Evolutionary conservation across 768 basidiomycete species (phyloP).

Genomic region (Tulasnella sp.): DNA sequence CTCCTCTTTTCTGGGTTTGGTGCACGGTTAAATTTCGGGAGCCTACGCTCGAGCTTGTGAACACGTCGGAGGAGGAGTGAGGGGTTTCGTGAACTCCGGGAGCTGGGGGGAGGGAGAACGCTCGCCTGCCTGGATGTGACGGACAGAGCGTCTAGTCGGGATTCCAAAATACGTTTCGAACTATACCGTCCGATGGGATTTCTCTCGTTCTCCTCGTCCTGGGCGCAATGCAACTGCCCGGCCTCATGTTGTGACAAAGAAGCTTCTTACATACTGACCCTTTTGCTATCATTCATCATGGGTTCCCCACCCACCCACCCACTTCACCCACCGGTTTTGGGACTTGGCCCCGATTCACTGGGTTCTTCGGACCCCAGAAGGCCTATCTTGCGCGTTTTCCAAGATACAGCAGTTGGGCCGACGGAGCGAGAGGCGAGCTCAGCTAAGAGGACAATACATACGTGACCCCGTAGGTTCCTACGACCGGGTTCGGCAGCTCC

Average conservation of each 20-base stretch:
- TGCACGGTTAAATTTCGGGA: no score
- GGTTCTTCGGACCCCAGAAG: not conserved
- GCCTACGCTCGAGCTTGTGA: not conserved
- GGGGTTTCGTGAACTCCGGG: not conserved
- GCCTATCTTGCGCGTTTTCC: not conserved
- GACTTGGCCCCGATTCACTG: not conserved
- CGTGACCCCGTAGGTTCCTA: not conserved
- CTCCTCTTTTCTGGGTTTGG: no score
- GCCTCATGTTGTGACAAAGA: slow-evolving; percentile 4
- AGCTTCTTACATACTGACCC: not conserved
- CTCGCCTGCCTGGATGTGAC: not conserved
- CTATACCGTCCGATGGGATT: not conserved
- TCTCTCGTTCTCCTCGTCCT: not conserved
- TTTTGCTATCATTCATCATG: not conserved
- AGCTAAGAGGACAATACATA: not conserved
- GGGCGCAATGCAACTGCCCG: not conserved
- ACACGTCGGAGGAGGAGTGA: not conserved
- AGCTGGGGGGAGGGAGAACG: not conserved
- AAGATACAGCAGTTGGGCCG: not conserved
- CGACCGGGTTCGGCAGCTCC: not conserved
- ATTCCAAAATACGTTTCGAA: not conserved
- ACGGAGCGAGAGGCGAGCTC: not conserved
- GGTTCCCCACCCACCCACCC: not conserved
- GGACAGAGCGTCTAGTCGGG: not conserved
- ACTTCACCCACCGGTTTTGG: not conserved